These are phyloP conservation scores for Carex littledalei DNA, from an alignment of 176 grass and related monocot genomes.

Conservation along the genomic window DNA sequence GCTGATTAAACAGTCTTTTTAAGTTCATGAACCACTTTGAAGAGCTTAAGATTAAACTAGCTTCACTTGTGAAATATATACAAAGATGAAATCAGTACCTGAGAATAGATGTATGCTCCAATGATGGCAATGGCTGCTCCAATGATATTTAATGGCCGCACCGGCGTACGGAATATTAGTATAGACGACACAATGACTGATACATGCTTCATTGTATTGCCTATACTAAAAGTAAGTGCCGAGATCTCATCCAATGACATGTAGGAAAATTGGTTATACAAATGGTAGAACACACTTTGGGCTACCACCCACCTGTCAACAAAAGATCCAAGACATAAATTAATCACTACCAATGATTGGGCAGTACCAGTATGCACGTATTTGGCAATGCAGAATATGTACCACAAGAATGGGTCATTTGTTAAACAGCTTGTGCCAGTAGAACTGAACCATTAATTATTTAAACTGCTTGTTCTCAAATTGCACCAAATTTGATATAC, in stretches of 20 bases:
- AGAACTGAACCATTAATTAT: no score
- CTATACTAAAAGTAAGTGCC: slow-evolving; percentile 76
- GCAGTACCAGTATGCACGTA: neutral
- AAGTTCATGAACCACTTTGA: neutral
- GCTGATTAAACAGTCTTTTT: neutral
- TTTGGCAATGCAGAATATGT: neutral
- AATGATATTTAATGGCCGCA: slow-evolving; percentile 71
- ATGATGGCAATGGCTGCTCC: slow-evolving; percentile 84
- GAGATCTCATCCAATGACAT: slow-evolving; percentile 88
- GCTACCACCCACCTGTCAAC: slow-evolving; percentile 68
- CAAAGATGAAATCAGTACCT: slow-evolving; percentile 42
- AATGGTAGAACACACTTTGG: slow-evolving; percentile 89
- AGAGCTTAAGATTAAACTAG: neutral
- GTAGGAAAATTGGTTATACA: slow-evolving; percentile 96
- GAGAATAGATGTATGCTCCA: slow-evolving; percentile 86
- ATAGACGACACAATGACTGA: slow-evolving; percentile 81
- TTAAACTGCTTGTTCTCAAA: no score
- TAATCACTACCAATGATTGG: neutral
- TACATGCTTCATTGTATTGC: slow-evolving; percentile 95
- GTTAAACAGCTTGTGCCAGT: neutral
- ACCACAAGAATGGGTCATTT: neutral
- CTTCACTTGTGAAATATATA: neutral
- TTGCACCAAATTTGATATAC: no score
- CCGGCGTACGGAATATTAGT: slow-evolving; percentile 69
- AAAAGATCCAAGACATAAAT: slow-evolving; percentile 16